These are phyloP conservation scores for Cyberlindnera saturnus DNA, from an alignment of 805 yeast species.

Conservation along the genomic window DNA sequence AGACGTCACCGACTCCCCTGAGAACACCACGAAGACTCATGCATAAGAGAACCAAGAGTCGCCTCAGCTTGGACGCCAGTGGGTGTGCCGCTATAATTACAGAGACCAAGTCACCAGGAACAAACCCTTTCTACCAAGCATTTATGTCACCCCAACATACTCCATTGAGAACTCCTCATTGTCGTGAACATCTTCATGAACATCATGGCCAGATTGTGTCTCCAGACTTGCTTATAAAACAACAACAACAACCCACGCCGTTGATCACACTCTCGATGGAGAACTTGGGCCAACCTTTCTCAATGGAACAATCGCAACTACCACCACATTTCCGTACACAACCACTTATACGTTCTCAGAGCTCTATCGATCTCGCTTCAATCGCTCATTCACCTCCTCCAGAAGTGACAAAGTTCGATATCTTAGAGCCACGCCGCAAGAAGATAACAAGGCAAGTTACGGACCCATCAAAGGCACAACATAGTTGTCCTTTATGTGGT, in stretches of 20 bases:
- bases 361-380: slow-evolving; percentile 11
- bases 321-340: neutral
- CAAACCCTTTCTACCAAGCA: slow-evolving; percentile 43
- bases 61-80: slow-evolving; percentile 32
- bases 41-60: slow-evolving; percentile 36
- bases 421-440: slow-evolving; percentile 25
- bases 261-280: neutral
- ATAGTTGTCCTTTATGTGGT: slow-evolving; percentile 60
- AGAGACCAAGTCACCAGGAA: slow-evolving; percentile 30
- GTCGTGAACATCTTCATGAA: too few species aligned
- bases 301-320: neutral
- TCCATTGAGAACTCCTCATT: slow-evolving; percentile 21
- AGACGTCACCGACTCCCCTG: slow-evolving; percentile 2
- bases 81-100: slow-evolving; percentile 20
- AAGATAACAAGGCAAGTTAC: slow-evolving; percentile 28
- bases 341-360: slow-evolving; percentile 7
- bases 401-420: slow-evolving; percentile 10
- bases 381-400: slow-evolving; percentile 8
- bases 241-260: neutral
- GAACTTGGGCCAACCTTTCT: neutral
- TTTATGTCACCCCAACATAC: slow-evolving; percentile 33
- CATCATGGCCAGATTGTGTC: slow-evolving; percentile 12
- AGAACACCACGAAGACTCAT: slow-evolving; percentile 16
- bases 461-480: slow-evolving; percentile 40
- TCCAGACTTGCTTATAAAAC: slow-evolving; percentile 19